Conservation (phyloP, 2,329 filamentous ascomycete genomes). For the Chrysosporium queenslandicum region DNA sequence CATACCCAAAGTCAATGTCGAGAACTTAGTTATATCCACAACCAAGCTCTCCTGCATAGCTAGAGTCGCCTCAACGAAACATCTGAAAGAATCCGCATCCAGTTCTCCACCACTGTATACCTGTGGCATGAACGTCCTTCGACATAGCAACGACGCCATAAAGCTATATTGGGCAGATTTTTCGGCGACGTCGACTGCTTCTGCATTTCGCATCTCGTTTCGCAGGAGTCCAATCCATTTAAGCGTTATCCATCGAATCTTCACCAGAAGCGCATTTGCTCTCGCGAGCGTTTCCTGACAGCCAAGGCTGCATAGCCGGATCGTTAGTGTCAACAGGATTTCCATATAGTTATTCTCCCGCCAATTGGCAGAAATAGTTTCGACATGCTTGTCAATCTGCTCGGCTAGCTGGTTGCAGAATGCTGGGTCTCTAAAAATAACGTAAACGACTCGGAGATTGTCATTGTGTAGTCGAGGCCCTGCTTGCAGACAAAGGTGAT, state of each 20-base stretch:
- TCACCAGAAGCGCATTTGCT: conserved; percentile 30
- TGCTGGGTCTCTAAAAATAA: conserved; percentile 38
- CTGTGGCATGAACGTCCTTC: conserved; percentile 13
- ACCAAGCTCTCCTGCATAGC: conserved; percentile 39
- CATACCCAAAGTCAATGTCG: conserved; percentile 28
- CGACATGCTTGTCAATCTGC: conserved; percentile 41
- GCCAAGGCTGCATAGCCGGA: conserved; percentile 33
- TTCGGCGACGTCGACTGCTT: conserved; percentile 31
- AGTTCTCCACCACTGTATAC: conserved; percentile 8
- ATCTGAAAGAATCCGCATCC: conserved; percentile 3
- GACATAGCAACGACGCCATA: conserved; percentile 15
- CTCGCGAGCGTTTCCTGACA: conserved; percentile 15
- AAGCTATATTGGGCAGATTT: conserved; percentile 24
- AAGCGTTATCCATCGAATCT: conserved; percentile 37
- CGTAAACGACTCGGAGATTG: conserved; percentile 41
- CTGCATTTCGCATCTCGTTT: conserved; percentile 35
- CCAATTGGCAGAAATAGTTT: conserved; percentile 46
- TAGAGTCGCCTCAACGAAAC: conserved; percentile 17
- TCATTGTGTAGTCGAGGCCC: conserved; percentile 39
- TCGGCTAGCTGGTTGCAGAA: conserved; percentile 44
- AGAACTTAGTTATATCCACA: conserved; percentile 27
- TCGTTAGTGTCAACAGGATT: conserved; percentile 42
- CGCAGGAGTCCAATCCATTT: conserved; percentile 44
- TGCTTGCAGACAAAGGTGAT: conserved; percentile 44
- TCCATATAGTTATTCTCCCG: conserved; percentile 51